phyloP scores from a whole-genome alignment of 2,329 filamentous ascomycete species.

The Penicillium expansum region DNA sequence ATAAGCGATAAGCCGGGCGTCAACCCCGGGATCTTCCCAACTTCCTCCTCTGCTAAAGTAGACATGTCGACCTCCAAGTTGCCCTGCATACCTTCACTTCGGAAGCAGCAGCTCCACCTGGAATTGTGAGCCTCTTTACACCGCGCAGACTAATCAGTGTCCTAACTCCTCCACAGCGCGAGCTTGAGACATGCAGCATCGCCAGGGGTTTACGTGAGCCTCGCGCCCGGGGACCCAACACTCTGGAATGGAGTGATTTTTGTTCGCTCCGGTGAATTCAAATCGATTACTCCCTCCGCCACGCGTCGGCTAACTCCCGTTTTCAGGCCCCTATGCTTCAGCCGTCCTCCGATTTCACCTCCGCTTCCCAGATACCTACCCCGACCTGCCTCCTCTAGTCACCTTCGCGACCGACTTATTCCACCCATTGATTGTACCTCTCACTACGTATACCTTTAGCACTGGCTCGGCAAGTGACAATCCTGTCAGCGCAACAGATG shows the following conservation, averaged over 20 bases:
- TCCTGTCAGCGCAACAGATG: slow-evolving; percentile 78
- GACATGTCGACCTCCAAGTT: slow-evolving; percentile 38
- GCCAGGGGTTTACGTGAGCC: slow-evolving; percentile 79
- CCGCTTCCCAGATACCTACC: slow-evolving; percentile 78
- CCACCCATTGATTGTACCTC: slow-evolving; percentile 85
- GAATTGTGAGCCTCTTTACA: slow-evolving; percentile 66
- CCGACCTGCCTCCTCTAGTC: slow-evolving; percentile 73
- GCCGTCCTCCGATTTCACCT: slow-evolving; percentile 88
- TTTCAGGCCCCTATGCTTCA: slow-evolving; percentile 77
- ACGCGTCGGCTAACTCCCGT: neutral
- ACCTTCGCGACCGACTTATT: slow-evolving; percentile 92
- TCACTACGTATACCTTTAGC: slow-evolving; percentile 93
- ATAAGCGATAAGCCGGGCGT: slow-evolving; percentile 16
- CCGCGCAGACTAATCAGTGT: neutral
- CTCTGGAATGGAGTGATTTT: slow-evolving; percentile 92
- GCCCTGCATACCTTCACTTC: slow-evolving; percentile 52
- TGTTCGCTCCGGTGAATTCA: slow-evolving; percentile 70
- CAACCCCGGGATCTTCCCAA: slow-evolving; percentile 1
- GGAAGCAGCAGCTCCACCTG: slow-evolving; percentile 72
- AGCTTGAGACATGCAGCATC: slow-evolving; percentile 80
- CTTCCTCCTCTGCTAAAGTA: neutral
- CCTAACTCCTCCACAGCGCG: slow-evolving; percentile 53
- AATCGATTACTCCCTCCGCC: neutral
- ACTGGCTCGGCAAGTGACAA: slow-evolving; percentile 72
- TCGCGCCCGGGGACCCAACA: slow-evolving; percentile 75